Conservation (phyloP, 2,329 filamentous ascomycete species). For the Niveomyces coronatus region DNA sequence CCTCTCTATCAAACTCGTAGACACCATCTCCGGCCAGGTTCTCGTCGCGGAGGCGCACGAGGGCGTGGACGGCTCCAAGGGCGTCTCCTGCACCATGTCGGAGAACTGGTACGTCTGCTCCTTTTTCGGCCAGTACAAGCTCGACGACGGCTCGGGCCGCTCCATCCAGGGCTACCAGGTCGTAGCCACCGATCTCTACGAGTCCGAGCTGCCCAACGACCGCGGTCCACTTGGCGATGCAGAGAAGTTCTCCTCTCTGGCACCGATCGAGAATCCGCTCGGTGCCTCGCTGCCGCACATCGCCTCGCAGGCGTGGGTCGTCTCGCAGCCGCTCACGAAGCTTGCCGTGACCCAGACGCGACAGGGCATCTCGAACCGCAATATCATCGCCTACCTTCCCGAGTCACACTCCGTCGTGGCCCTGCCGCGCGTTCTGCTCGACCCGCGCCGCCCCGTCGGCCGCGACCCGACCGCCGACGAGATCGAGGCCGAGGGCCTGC, state of each 20-base stretch:
- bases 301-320: conserved; percentile 68
- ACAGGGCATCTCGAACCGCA: conserved; percentile 80
- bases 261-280: conserved; percentile 47
- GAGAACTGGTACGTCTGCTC: conserved; percentile 96
- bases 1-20: conserved; percentile 68
- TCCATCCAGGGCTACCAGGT: conserved; percentile 76
- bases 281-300: conserved; percentile 59
- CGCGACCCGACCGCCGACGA: conserved; percentile 74
- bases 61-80: conserved; percentile 63
- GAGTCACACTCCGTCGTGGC: conserved; percentile 64
- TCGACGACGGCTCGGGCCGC: conserved; percentile 42
- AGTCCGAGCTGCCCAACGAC: conserved; percentile 74
- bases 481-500: conserved; percentile 67
- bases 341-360: conserved; percentile 80
- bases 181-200: conserved; percentile 79
- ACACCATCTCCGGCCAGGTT: conserved; percentile 75
- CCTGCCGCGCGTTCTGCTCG: conserved; percentile 68
- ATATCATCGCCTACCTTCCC: conserved; percentile 70
- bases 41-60: conserved; percentile 61
- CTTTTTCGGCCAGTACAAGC: conserved; percentile 53
- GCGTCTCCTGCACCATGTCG: conserved; percentile 67
- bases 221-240: conserved; percentile 65
- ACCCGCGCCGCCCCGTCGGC: conserved; percentile 76
- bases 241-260: conserved; percentile 67
- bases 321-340: conserved; percentile 67